These are phyloP conservation scores for Moniliophthora roreri DNA, from an alignment of 1,284 basidiomycete genomes.

Conservation along the genomic window DNA sequence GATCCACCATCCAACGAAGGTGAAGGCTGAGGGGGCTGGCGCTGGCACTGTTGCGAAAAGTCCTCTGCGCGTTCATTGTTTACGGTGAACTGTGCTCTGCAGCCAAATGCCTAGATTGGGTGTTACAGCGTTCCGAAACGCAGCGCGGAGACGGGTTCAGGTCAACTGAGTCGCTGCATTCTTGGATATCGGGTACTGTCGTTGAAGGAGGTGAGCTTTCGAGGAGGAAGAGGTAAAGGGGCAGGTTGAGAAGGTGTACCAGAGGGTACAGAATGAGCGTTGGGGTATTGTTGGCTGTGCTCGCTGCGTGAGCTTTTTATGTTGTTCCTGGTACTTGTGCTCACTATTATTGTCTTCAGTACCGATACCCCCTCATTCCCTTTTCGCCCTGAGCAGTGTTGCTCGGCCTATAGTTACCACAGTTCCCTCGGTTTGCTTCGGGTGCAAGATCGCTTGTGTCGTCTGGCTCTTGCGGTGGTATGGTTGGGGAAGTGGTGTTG, in stretches of 20 bases:
- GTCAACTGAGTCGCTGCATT: not conserved
- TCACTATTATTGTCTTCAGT: slow-evolving; percentile 24
- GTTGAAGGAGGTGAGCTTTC: not conserved
- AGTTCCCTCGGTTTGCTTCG: slow-evolving; percentile 56
- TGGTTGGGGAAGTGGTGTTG: slow-evolving; percentile 37
- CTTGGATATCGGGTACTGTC: not conserved
- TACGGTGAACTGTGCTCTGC: slow-evolving; percentile 45
- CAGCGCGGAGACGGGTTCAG: not conserved
- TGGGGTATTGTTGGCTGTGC: slow-evolving; percentile 47
- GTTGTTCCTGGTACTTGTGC: not conserved
- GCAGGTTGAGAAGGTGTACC: slow-evolving; percentile 45
- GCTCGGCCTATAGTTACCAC: slow-evolving; percentile 51
- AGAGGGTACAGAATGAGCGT: slow-evolving; percentile 47
- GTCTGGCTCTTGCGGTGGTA: slow-evolving; percentile 66
- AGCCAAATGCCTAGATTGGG: not conserved
- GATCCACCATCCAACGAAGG: not conserved
- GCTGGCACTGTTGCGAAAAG: slow-evolving; percentile 31
- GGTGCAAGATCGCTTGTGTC: slow-evolving; percentile 58
- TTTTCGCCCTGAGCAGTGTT: slow-evolving; percentile 46
- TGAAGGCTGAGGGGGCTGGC: slow-evolving; percentile 29
- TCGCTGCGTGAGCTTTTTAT: slow-evolving; percentile 47
- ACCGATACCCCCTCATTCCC: slow-evolving; percentile 47
- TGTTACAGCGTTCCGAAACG: not conserved
- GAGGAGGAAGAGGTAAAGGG: slow-evolving; percentile 40
- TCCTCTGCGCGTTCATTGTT: slow-evolving; percentile 51